Evolutionary conservation across 2,329 filamentous ascomycete species (phyloP), one percentile per base, ranked within the genome.

Genomic region (Exophiala bonariae): DNA sequence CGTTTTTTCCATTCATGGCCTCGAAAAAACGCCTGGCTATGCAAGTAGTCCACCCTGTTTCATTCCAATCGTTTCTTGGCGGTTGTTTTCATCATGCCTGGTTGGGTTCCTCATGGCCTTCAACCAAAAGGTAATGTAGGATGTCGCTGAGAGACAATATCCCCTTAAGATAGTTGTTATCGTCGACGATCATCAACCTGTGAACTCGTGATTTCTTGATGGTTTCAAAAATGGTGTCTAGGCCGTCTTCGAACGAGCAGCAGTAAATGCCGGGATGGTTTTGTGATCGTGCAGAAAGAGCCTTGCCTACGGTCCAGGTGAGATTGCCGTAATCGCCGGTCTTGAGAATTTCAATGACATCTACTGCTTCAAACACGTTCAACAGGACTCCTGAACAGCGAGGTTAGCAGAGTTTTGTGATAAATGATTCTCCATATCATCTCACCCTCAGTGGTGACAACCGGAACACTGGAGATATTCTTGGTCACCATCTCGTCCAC

Each of bases 211-310:
- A 96, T 71, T 92, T 95, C 58, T 92, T 87, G 59, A 99, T 88
- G 1, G 93, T 97, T 67, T 96, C 91, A 66, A 97, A 97, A 59
- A 99, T 93, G 9, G 91, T 92, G 65, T 95, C 92, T 40, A 99
- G 79, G 45, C 91, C 85, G 68, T 99, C 93, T 53, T 95, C 86
- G 54, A 93, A 79, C 36, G 85, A 89, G 73, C 93, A 99, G 1
- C 92, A 97, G 70, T 96, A 97, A 55, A 99, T 97, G 34, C 95
- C 93, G 1, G 90, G 86, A 62, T 96, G 96, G 59, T 96, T 92
- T 78, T 84, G 52, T 4, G 42, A 26, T 26, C 52, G 47, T 18
- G 55, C 19, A 42, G 45, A 42, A 17, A 45, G 34, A 2, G 92
- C 92, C 54, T 96, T 91, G 34, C 92, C 93, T 3, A 97, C 88